Conservation (phyloP, 345 rosid genomes). For the Hypericum perforatum region DNA sequence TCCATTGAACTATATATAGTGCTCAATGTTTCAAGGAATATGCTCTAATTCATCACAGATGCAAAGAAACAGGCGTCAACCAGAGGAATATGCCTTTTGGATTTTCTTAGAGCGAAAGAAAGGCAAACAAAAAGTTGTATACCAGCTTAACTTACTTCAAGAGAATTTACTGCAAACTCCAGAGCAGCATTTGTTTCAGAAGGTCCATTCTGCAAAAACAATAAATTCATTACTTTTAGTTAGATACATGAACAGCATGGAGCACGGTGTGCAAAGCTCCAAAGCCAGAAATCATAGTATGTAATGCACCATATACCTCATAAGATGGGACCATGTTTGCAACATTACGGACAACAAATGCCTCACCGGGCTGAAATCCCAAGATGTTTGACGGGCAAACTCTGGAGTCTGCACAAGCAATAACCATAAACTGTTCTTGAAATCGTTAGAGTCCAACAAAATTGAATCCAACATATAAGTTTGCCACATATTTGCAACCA, state of each 20-base stretch:
- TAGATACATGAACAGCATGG: neutral
- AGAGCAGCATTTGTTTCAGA: constrained; percentile 92
- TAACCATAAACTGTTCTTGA: constrained; percentile 76
- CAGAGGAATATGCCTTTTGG: neutral
- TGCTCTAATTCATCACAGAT: neutral
- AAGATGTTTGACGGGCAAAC: constrained; percentile 83
- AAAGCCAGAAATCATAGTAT: neutral
- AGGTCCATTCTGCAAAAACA: constrained; percentile 64
- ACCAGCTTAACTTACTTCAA: constrained; percentile 41
- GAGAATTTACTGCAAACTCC: constrained; percentile 81
- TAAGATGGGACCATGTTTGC: constrained; percentile 79
- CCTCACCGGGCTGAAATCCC: constrained; percentile 97
- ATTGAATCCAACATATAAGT: too few species aligned
- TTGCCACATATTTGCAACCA: too few species aligned
- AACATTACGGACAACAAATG: constrained; percentile 81
- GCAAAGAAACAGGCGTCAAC: neutral
- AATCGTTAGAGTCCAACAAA: constrained; percentile 15
- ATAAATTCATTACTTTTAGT: constrained; percentile 3
- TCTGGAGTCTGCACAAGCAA: constrained; percentile 97
- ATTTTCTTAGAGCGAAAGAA: neutral
- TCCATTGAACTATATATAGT: too few species aligned
- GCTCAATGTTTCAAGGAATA: too few species aligned
- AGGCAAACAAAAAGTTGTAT: too few species aligned
- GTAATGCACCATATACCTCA: constrained; percentile 41
- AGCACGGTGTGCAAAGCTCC: neutral